Base-by-base conservation (phyloP, 148 eudicot species). In the Cornus suecica region DNA sequence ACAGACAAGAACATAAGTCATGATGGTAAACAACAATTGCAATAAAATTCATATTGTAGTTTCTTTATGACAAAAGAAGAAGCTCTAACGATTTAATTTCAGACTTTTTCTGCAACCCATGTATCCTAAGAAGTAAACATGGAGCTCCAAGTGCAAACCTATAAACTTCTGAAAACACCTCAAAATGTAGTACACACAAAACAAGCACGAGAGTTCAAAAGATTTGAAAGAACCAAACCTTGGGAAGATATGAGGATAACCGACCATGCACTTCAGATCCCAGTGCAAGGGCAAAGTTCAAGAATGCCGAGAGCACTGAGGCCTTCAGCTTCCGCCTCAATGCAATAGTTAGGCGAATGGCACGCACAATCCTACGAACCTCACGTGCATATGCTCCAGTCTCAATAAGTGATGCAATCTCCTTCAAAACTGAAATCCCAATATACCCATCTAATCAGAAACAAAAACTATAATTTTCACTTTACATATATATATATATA, bases 331-430 rank as follows among this genome's bases (percentile, higher is more conserved):
- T 88, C 66, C 73, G 84, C 69, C 98, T 89, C 84, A 90, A 66
- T 0, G 85, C 84, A 69, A 90, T 87, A 2, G 97, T 94, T 41
- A 86, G 90, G 71, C 97, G 88, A 74, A 94, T 74, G 10, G 90
- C 98, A 24, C 93, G 92, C 74, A 86, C 76, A 75, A 94, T 85
- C 66, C 94, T 77, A 65, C 97, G 86, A 20, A 86, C 84, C 72
- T 94, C 98, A 61, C 92, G 90, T 1, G 87, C 80, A 65, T 88
- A 86, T 8, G 94, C 89, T 13, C 97, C 98, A 18, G 86, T 83
- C 80, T 94, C 98, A 61, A 94, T 87, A 67, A 88, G 37, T 30
- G 89, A 82, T 13, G 90, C 89, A 67, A 90, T 92, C 63, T 92
- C 98, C 88, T 92, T 94, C 88, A 94, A 85, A 82, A 85, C 98